Conservation (phyloP, 1,139 yeast species). For the Pichiaceae sp. region DNA sequence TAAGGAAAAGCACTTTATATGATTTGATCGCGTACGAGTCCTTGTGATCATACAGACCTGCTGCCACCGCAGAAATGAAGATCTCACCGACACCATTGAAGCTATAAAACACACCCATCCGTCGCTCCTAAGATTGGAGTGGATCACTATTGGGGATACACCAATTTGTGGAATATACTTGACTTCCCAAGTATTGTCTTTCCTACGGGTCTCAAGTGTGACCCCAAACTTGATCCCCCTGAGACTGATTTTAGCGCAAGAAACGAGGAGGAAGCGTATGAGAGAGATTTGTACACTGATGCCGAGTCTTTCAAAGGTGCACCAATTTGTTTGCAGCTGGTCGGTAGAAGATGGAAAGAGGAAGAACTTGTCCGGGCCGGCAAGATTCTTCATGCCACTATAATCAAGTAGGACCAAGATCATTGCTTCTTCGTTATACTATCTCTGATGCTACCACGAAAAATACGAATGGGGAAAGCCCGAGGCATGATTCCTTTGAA, state of each 20-base stretch:
- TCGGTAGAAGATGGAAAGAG: constrained; percentile 37
- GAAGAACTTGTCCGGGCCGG: constrained; percentile 31
- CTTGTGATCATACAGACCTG: constrained; percentile 30
- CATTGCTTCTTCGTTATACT: too few relatives aligned
- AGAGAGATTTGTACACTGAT: constrained; percentile 21
- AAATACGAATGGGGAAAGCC: too few relatives aligned
- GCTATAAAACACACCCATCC: constrained; percentile 40
- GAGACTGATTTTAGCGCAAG: constrained; percentile 16
- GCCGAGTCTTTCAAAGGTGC: constrained; percentile 32
- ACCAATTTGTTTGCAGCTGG: constrained; percentile 38
- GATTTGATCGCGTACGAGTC: constrained; percentile 29
- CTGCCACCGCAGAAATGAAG: constrained; percentile 40
- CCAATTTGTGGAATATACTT: constrained; percentile 50
- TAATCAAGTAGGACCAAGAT: background rate
- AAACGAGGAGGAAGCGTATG: constrained; percentile 33
- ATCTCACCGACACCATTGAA: constrained; percentile 44
- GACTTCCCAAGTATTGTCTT: constrained; percentile 48
- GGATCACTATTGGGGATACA: constrained; percentile 47
- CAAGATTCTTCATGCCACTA: constrained; percentile 4
- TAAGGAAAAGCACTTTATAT: constrained; percentile 41
- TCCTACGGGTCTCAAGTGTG: constrained; percentile 25
- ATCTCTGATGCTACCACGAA: too few relatives aligned
- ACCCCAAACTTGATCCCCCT: constrained; percentile 8
- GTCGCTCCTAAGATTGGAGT: background rate
- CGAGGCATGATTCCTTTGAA: too few relatives aligned